These are phyloP conservation scores for Globisporangium cederbergense DNA, from an alignment of 352 stramenopile species.

Conservation along the genomic window DNA sequence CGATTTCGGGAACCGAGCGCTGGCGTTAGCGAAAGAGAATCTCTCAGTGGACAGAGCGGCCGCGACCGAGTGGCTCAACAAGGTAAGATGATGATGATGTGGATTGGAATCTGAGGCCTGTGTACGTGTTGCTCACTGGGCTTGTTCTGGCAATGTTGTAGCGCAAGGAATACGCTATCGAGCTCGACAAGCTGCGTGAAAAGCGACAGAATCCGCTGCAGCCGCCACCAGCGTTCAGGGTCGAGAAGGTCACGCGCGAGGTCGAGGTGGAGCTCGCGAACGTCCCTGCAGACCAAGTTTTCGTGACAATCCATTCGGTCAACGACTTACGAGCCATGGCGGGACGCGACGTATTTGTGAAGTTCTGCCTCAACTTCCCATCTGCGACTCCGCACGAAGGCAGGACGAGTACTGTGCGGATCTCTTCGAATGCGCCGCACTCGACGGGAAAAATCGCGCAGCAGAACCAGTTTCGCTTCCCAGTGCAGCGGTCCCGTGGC, in stretches of 20 bases:
- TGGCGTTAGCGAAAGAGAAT: conserved; percentile 42
- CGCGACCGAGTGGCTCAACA: conserved; percentile 50
- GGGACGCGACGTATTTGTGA: conserved; percentile 60
- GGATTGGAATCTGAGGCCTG: neutral
- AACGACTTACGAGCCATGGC: conserved; percentile 36
- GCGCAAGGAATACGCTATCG: conserved; percentile 54
- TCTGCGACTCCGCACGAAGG: conserved; percentile 52
- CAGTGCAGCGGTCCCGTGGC: conserved; percentile 53
- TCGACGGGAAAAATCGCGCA: conserved; percentile 18
- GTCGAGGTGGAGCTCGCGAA: conserved; percentile 44
- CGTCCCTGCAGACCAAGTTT: conserved; percentile 48
- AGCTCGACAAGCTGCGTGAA: conserved; percentile 47
- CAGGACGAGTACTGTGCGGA: conserved; percentile 38
- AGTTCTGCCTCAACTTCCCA: conserved; percentile 74
- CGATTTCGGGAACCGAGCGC: conserved; percentile 58
- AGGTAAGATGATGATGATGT: conserved; percentile 25
- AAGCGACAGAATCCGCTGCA: conserved; percentile 52
- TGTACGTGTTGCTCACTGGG: neutral
- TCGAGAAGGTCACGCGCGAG: conserved; percentile 35
- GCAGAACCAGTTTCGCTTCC: conserved; percentile 38
- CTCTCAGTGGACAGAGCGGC: conserved; percentile 44
- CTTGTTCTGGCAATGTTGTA: conserved; percentile 15
- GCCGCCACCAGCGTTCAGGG: conserved; percentile 35
- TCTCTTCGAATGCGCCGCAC: conserved; percentile 31
- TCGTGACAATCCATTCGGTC: conserved; percentile 45